Evolutionary conservation across 257 asterid species (phyloP).

Genomic region (Osmanthus fragrans): DNA sequence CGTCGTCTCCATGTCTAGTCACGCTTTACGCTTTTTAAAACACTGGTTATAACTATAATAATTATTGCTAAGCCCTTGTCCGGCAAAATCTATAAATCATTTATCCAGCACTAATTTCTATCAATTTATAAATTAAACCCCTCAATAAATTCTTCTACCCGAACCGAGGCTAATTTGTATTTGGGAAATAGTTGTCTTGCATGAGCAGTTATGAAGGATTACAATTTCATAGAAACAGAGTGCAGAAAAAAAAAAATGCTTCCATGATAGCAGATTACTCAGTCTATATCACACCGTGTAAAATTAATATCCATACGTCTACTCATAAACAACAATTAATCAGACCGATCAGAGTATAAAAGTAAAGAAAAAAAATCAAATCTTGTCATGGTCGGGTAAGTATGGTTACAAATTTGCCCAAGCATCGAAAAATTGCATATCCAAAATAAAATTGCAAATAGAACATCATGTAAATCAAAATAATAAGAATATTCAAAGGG

Average conservation of each 20-base stretch:
- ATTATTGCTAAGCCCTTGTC: too few relatives aligned
- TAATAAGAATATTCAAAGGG: background rate
- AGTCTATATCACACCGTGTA: conserved; percentile 2
- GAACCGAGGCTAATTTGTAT: too few relatives aligned
- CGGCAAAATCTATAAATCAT: too few relatives aligned
- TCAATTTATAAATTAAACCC: background rate
- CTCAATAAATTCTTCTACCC: too few relatives aligned
- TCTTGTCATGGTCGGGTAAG: background rate
- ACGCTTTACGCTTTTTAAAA: too few relatives aligned
- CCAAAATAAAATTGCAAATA: too few relatives aligned
- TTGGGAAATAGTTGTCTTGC: conserved; percentile 2
- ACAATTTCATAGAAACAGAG: background rate
- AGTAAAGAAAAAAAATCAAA: background rate
- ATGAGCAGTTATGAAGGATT: background rate
- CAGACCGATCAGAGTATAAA: background rate
- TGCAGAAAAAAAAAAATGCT: background rate
- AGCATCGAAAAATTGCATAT: too few relatives aligned
- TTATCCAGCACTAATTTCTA: too few relatives aligned
- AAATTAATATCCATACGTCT: background rate
- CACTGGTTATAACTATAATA: too few relatives aligned
- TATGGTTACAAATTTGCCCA: too few relatives aligned
- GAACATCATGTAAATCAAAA: too few relatives aligned
- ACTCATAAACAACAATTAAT: background rate
- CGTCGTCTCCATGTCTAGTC: too few relatives aligned
- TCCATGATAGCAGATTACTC: background rate